These are phyloP conservation scores for Clavispora asparagi DNA, from an alignment of 805 yeast species.

Conservation along the genomic window DNA sequence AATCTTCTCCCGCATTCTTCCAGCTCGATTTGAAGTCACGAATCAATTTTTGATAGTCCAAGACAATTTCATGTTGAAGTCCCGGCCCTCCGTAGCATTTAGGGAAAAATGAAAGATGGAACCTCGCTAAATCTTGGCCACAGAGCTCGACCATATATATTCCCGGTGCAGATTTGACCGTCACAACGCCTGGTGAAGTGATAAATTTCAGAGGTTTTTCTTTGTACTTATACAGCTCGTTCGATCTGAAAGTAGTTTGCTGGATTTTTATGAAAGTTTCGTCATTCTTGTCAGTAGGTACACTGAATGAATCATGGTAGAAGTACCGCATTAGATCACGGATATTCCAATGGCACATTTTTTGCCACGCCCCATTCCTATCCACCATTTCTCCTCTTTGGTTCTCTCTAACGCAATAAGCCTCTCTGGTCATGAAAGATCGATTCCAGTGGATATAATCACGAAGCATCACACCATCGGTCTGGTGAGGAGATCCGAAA, in stretches of 20 bases:
- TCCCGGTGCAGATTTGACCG: conserved; percentile 56
- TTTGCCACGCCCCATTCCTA: conserved; percentile 38
- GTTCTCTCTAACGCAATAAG: conserved; percentile 47
- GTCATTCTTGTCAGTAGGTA: conserved; percentile 60
- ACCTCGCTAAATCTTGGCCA: conserved; percentile 50
- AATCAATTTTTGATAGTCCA: conserved; percentile 43
- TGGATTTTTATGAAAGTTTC: conserved; percentile 29
- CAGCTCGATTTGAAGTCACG: conserved; percentile 23
- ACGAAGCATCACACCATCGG: conserved; percentile 83
- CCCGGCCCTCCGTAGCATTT: conserved; percentile 53
- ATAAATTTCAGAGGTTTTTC: conserved; percentile 21
- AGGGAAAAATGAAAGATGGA: conserved; percentile 60
- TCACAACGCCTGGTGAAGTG: conserved; percentile 17
- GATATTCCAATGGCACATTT: conserved; percentile 85
- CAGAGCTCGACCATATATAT: conserved; percentile 71
- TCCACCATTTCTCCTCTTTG: conserved; percentile 38
- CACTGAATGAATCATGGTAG: conserved; percentile 72
- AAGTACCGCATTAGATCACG: conserved; percentile 73
- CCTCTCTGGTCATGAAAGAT: conserved; percentile 72
- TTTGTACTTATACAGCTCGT: conserved; percentile 8
- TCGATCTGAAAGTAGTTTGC: conserved; percentile 24
- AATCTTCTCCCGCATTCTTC: conserved; percentile 22
- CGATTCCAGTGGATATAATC: conserved; percentile 80
- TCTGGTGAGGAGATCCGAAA: conserved; percentile 90
- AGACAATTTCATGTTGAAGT: conserved; percentile 44